Evolutionary conservation across 345 rosid genomes (phyloP).

Genomic region (Dimocarpus longan): DNA sequence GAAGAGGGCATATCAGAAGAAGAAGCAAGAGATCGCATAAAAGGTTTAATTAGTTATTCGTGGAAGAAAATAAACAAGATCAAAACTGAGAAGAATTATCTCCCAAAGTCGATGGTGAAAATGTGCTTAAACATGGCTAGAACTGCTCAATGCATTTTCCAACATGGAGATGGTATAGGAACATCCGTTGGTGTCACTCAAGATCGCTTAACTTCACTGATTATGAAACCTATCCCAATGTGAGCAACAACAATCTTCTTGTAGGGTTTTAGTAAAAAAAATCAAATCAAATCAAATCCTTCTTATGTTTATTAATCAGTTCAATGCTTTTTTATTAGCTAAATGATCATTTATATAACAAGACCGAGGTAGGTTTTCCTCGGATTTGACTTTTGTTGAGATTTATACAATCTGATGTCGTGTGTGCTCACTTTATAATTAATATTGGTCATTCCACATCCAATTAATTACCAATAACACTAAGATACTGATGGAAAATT

Average conservation of each 20-base stretch:
- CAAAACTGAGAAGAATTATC: not conserved
- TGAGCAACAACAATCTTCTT: not conserved
- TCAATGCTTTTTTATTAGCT: no score
- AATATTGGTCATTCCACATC: no score
- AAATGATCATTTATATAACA: no score
- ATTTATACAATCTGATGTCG: no score
- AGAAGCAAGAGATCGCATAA: slow-evolving; percentile 22
- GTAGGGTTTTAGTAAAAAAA: no score
- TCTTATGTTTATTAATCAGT: no score
- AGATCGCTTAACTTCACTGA: slow-evolving; percentile 9
- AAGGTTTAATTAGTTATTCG: not conserved
- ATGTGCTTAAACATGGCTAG: slow-evolving; percentile 19
- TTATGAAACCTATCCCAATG: not conserved
- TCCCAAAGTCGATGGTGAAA: slow-evolving; percentile 6
- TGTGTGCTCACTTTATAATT: no score
- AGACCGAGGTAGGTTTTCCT: no score
- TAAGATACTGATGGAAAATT: no score
- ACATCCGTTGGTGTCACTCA: slow-evolving; percentile 10
- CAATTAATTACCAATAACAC: no score
- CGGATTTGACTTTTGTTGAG: no score
- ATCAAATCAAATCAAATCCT: no score
- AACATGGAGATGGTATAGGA: slow-evolving; percentile 26
- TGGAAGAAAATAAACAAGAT: slow-evolving; percentile 23
- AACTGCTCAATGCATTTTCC: slow-evolving; percentile 17
- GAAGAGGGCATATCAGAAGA: slow-evolving; percentile 6